Base-by-base conservation (phyloP, 2,329 filamentous ascomycete species). In the Beauveria medogensis region DNA sequence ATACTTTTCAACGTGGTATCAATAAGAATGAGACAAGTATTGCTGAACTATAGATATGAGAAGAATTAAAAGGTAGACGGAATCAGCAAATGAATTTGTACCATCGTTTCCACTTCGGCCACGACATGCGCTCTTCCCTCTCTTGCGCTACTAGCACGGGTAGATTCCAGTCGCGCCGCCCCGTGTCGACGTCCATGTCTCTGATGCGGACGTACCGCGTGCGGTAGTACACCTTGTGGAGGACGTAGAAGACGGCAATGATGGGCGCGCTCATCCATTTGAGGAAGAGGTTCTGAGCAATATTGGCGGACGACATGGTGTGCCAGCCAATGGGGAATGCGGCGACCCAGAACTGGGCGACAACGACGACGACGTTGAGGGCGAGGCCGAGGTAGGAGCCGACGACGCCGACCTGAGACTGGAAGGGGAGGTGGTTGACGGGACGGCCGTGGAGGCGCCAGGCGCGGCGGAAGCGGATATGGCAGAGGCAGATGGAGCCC, bases 331-430 rank as follows among this genome's bases (percentile, higher is more conserved):
- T 81, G 4, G 92, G 92, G 70, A 86, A 92, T 4, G 90, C 86
- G 30, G 89, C 91, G 55, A 89, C 87, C 90, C 91, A 97, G 77
- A 96, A 93, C 72, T 97, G 92, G 1, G 90, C 90, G 51, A 89
- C 71, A 30, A 97, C 80, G 34, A 96, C 86, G 44, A 93, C 75
- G 22, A 81, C 61, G 74, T 96, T 96, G 71, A 96, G 84, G 37
- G 78, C 65, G 61, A 96, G 80, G 26, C 92, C 92, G 34, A 94
- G 63, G 80, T 87, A 97, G 3, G 91, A 95, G 10, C 92, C 93
- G 10, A 82, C 66, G 9, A 94, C 77, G 63, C 93, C 93, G 5
- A 89, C 83, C 70, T 95, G 90, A 0, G 90, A 90, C 41, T 77
- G 79, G 78, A 94, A 97, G 7, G 92, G 89, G 6, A 97, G 81